Evolutionary conservation across 2,329 filamentous ascomycete species (phyloP).

Genomic region (Sarocladium brachiariae): DNA sequence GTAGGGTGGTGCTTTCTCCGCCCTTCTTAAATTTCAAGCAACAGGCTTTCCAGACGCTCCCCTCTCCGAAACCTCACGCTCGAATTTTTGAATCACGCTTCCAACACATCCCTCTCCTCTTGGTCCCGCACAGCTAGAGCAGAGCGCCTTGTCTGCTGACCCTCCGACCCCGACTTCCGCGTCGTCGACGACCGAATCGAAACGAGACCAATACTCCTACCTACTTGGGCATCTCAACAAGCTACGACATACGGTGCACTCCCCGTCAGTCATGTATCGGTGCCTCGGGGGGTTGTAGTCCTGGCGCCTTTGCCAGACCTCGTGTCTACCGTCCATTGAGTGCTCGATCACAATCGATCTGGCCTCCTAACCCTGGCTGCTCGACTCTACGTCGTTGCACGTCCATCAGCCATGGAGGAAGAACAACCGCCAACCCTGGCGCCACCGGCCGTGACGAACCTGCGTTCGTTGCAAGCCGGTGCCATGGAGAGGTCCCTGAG

Average conservation of each 20-base stretch:
- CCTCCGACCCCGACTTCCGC: neutral
- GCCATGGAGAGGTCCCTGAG: conserved; percentile 64
- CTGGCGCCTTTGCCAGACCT: conserved; percentile 40
- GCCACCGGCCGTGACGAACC: conserved; percentile 45
- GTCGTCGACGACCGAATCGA: neutral
- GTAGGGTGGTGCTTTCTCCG: neutral
- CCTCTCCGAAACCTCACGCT: neutral
- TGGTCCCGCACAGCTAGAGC: neutral
- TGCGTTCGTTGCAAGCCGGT: conserved; percentile 41
- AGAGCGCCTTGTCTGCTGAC: neutral
- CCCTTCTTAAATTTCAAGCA: neutral
- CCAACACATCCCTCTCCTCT: neutral
- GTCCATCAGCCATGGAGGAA: conserved; percentile 36
- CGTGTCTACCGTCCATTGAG: conserved; percentile 15
- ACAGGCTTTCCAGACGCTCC: neutral
- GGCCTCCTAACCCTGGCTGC: neutral
- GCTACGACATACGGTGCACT: neutral
- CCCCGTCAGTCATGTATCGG: conserved; percentile 38
- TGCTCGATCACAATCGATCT: conserved; percentile 15
- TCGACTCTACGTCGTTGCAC: neutral
- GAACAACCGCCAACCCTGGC: conserved; percentile 31
- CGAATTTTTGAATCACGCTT: neutral
- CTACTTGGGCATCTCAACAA: neutral
- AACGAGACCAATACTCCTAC: neutral
- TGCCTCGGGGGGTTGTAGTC: conserved; percentile 37